Conservation (phyloP, 1,139 yeast species). For the Blastobotrys arbuscula region DNA sequence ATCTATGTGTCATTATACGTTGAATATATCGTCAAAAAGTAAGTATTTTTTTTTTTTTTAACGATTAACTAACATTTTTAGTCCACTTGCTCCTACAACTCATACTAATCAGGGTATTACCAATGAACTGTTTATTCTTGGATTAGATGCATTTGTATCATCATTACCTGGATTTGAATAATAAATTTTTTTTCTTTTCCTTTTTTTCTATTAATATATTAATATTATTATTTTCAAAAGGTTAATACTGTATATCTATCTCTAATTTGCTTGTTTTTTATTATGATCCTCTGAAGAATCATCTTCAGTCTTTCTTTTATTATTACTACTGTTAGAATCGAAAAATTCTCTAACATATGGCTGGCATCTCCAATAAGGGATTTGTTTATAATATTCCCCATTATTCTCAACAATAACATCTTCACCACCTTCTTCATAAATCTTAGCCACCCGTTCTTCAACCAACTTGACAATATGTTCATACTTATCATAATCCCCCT, state of each 20-base stretch:
- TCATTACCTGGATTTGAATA: slow-evolving; percentile 34
- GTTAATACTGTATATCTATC: too few species aligned
- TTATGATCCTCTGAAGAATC: too few species aligned
- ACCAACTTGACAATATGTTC: slow-evolving; percentile 64
- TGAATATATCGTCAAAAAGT: slow-evolving; percentile 63
- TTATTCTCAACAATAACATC: slow-evolving; percentile 58
- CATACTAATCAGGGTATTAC: slow-evolving; percentile 33
- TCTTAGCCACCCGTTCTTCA: slow-evolving; percentile 56
- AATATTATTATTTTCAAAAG: too few species aligned
- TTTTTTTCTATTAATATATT: too few species aligned
- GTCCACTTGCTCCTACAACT: slow-evolving; percentile 36
- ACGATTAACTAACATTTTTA: slow-evolving; percentile 10
- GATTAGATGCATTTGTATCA: slow-evolving; percentile 37
- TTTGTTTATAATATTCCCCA: slow-evolving; percentile 58
- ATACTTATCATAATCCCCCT: slow-evolving; percentile 48
- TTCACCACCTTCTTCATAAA: slow-evolving; percentile 44
- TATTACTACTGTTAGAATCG: too few species aligned
- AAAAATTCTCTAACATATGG: slow-evolving; percentile 65
- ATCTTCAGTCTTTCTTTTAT: too few species aligned
- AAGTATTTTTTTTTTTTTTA: slow-evolving; percentile 15
- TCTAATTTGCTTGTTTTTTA: too few species aligned
- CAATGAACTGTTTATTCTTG: slow-evolving; percentile 37
- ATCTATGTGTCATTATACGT: slow-evolving; percentile 66
- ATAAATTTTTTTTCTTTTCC: too few species aligned
- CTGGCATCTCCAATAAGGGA: slow-evolving; percentile 98